A percentile compares a stretch with the other conserved stretches of the same genome.
Evolutionary conservation across 768 basidiomycete species (phyloP).

Genomic region (Mycena rebaudengoi): DNA sequence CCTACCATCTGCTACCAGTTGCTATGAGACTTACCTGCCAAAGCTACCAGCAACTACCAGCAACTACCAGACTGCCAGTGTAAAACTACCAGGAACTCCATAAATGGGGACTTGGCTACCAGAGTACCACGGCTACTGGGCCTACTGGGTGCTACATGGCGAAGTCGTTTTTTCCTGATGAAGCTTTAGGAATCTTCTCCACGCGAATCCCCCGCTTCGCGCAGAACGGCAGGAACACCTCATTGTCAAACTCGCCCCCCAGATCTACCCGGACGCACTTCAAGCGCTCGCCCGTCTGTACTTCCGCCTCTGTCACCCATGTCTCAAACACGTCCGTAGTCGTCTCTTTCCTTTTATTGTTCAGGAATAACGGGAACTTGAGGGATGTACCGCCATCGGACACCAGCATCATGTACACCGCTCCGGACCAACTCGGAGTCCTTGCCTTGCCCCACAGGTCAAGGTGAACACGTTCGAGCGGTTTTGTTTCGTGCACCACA

Average conservation of each 20-base stretch:
- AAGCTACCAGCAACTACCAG: no score
- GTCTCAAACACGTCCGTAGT: conserved; percentile 21
- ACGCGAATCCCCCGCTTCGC: conserved; percentile 26
- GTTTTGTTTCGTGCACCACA: conserved; percentile 15
- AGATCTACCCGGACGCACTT: conserved; percentile 27
- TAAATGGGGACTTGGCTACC: no score
- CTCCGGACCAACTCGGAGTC: conserved; percentile 16
- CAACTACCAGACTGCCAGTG: no score
- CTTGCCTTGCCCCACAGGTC: conserved; percentile 35
- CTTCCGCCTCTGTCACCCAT: conserved; percentile 21
- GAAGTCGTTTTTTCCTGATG: no score
- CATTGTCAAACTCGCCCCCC: conserved; percentile 37
- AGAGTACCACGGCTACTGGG: no score
- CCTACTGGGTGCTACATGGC: no score
- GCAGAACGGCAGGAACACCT: conserved; percentile 27
- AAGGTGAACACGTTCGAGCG: conserved; percentile 25
- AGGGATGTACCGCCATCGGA: conserved; percentile 25
- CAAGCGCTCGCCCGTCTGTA: conserved; percentile 21
- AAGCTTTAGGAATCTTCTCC: conserved; percentile 15
- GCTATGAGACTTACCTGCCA: no score
- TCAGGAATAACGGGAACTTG: conserved; percentile 24
- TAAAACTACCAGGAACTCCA: no score
- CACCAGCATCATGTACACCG: conserved; percentile 32
- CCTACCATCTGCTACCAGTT: no score
- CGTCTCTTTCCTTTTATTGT: conserved; percentile 29